Evolutionary conservation across 2,329 filamentous ascomycete genomes (phyloP), one percentile per base, ranked within the genome.

Genomic region (Ascochyta fabae): DNA sequence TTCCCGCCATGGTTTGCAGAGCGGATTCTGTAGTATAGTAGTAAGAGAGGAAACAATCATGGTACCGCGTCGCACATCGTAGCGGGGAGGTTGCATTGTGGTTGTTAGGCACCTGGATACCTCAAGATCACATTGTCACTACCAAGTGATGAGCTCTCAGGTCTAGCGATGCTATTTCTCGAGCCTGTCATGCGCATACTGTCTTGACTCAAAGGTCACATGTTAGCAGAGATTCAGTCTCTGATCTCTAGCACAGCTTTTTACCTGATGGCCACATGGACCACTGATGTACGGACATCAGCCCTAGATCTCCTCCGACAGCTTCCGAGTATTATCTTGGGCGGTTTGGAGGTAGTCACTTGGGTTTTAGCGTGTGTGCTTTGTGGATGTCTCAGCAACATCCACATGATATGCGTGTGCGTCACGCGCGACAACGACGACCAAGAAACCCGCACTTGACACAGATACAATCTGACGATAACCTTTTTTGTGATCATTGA

Each of bases 181-280:
- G 13, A 39, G 31, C 13, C 22, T 24, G 13, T 56, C 53, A 56
- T 51, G 53, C 33, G 53, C 53, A 35, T 43, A 12, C 9, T 51
- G 47, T 56, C 38, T 51, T 41, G 41, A 29, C 22, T 16, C 6
- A 8, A 4, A 4, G 24, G 31, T 47, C 47, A 56, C 42, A 56
- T 47, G 53, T 13, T 36, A n/a, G 12, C 6, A 40, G 10, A 22
- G 27, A 24, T 24, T n/a, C 16, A 12, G 23, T n/a, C 22, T 34
- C 33, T 33, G 10, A 7, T 19, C 12, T 6, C n/a, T 4, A 1
- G 4, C 5, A 13, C 8, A 23, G 13, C 10, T 39, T 12, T 23
- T 9, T 12, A 23, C 9, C 4, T 9, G 22, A 12, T 19, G 4
- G 4, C 10, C 22, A 39, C 19, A 10, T 15, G 9, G 3, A 13